Base-by-base conservation (phyloP, 768 basidiomycete species). In the Boletus fagicola region DNA sequence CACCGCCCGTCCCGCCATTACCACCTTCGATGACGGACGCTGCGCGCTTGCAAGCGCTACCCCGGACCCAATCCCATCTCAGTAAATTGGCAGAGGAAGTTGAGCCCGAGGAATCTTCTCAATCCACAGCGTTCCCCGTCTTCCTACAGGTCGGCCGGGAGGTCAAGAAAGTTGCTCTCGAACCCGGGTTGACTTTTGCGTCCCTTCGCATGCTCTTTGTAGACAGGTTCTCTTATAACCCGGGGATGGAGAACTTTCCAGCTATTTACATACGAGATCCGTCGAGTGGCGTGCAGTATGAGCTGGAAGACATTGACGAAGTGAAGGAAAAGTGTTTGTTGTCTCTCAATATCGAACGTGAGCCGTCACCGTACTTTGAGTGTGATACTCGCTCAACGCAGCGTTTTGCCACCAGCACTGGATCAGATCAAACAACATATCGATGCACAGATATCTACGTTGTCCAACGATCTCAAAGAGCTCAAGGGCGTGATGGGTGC, bases 371-470 rank as follows among this genome's bases (percentile, higher is more conserved):
- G 20, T 62, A 16, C 38, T 22, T 10, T n/a, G 36, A n/a, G 26
- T 59, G 35, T 54, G 26, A 53, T 38, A 60, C 12, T 20, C 54
- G 42, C 55, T 62, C 51, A 66, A 39, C 47, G 28, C 40, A 8
- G 4, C 22, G 31, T 52, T 57, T 54, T 58, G 20, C 7, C 65
- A 99, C 7, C 65, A 99, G 96, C 94, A 24, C 86, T 98, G 53
- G 95, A 99, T 73, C 96, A 98, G 71, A 96, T 99, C 72, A 98
- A 96, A 70, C 94, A 98, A 67, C 96, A 99, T 69, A 95, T 99
- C 63, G 96, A 99, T 67, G 67, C 84, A 2, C 94, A 96, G 65
- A 95, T 99, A 59, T 86, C 90, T 0, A 77, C 77, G 0, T 77
- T 99, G 18, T 85, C 92, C 31, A 87, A 88, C 61, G 94, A 98